Conservation (phyloP, 2,329 filamentous ascomycete genomes). For the Aureobasidium sp. region DNA sequence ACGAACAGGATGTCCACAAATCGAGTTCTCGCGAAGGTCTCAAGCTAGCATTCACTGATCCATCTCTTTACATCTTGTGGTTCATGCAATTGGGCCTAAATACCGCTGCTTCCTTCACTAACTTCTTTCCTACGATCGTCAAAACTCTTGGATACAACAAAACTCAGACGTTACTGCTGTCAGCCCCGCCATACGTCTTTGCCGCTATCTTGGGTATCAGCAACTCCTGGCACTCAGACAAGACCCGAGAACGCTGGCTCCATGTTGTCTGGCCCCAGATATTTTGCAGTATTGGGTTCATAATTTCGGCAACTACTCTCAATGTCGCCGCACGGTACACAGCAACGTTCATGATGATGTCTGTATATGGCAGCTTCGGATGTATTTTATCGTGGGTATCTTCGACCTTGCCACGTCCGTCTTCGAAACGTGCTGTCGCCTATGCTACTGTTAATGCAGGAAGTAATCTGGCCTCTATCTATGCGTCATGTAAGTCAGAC, state of each 20-base stretch:
- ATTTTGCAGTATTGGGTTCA: constrained; percentile 59
- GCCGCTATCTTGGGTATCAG: constrained; percentile 42
- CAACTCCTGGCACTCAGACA: constrained; percentile 62
- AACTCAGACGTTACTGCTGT: constrained; percentile 63
- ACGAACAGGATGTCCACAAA: constrained; percentile 45
- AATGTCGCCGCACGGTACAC: constrained; percentile 39
- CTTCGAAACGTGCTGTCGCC: constrained; percentile 36
- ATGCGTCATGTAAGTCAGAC: too few relatives aligned
- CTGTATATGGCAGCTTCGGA: constrained; percentile 32
- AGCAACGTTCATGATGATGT: constrained; percentile 67
- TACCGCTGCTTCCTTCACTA: constrained; percentile 53
- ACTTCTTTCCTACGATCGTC: constrained; percentile 72
- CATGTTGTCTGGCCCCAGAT: constrained; percentile 63
- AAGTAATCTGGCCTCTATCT: constrained; percentile 39
- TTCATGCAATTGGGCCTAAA: background rate
- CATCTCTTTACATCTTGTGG: background rate
- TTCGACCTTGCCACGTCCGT: constrained; percentile 36
- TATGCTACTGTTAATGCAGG: constrained; percentile 38
- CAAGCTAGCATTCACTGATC: constrained; percentile 46
- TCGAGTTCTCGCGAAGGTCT: constrained; percentile 50
- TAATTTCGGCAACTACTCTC: constrained; percentile 41
- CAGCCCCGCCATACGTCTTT: constrained; percentile 59
- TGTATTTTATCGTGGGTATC: constrained; percentile 33
- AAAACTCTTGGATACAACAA: constrained; percentile 64
- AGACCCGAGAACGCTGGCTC: constrained; percentile 60